Base-by-base conservation (phyloP, 257 asterid species). In the Ocimum tenuiflorum region DNA sequence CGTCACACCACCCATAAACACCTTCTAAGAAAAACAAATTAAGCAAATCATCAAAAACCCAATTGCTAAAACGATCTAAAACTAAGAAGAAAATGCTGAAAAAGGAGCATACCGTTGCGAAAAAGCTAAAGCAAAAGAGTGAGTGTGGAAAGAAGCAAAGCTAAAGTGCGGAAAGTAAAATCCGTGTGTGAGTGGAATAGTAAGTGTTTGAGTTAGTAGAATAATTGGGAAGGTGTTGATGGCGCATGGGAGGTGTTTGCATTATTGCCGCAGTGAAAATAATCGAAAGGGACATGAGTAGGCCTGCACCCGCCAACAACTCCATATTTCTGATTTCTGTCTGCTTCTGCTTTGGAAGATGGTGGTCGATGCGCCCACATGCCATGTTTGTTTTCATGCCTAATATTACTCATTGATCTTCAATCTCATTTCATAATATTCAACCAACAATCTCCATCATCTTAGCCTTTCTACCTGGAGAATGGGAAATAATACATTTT, bases 1-100 rank as follows among this genome's bases (percentile, higher is more conserved):
- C 75, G 97, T 94, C 75, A 94, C 80, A 46, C 96, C 97, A 41
- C 99, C 99, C 97, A 94, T 94, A 63, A 14, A 19, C 57, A 13
- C 57, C 48, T 49, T 0, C 35, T 10, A 46, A 6, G 49, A 27
- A 42, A 42, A 46, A 8, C 49, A 55, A 11, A 15, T 7, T 7
- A 22, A 31, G 42, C 61, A 55, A 29, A 22, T 45, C 38, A 45
- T 17, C 39, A 38, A 24, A 46, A n/a, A 8, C 35, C 11, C 51
- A 46, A 63, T 19, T 4, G 17, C 22, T 1, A 8, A 24, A 50
- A 9, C 8, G 13, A 57, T 23, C 22, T 39, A 24, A 33, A 19
- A 15, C 23, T 14, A 29, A 60, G 48, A 67, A 55, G 22, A 39
- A 49, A 45, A 20, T 12, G 63, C 38, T n/a, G n/a, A n/a, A 6